Evolutionary conservation across 169 alveolate genomes (phyloP).

Genomic region (Plasmodium gallinaceum): DNA sequence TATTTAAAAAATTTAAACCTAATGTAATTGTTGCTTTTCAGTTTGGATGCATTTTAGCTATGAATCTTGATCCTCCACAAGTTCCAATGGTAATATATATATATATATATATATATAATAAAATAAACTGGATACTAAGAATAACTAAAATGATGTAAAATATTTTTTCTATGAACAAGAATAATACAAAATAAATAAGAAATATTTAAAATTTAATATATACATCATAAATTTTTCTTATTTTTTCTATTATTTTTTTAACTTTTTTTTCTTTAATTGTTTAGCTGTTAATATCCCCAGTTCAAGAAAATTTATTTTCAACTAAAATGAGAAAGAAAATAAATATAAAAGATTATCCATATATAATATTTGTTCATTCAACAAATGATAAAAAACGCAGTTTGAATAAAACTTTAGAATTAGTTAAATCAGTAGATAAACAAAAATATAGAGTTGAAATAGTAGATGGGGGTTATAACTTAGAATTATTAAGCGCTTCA

Average conservation of each 20-base stretch:
- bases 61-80: constrained; percentile 17
- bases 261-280: neutral
- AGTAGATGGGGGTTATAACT: constrained; percentile 31
- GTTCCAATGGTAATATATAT: constrained; percentile 54
- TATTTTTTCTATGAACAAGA: no score
- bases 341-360: constrained; percentile 33
- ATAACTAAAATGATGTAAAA: no score
- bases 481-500: constrained; percentile 12
- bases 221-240: neutral
- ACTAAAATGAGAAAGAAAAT: constrained; percentile 8
- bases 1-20: constrained; percentile 32
- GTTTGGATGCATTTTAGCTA: constrained; percentile 69
- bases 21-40: constrained; percentile 55
- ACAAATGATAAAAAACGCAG: constrained; percentile 25
- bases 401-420: constrained; percentile 18
- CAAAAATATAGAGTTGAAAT: constrained; percentile 56
- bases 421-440: constrained; percentile 34
- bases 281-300: constrained; percentile 59
- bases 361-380: constrained; percentile 56
- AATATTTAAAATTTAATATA: neutral
- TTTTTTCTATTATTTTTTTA: neutral
- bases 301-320: constrained; percentile 54
- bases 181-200: no score
- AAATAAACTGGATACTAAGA: neutral
- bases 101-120: neutral